Percentiles rank a stretch among this genome's conserved stretches.
phyloP scores from a whole-genome alignment of 495 filamentous ascomycete genomes.

The Lophium mytilinum region DNA sequence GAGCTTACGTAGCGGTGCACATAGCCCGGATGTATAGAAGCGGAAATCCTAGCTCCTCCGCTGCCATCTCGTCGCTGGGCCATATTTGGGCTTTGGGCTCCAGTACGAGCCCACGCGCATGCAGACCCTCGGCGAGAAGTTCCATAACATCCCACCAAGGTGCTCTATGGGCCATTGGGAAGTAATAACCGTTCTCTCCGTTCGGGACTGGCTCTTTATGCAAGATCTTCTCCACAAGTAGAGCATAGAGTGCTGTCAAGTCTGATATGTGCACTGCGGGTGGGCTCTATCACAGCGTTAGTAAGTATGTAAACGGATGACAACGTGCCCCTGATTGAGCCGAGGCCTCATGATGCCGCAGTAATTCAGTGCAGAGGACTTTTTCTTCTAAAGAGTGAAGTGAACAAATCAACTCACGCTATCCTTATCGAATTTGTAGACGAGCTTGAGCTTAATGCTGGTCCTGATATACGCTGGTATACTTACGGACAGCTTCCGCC shows the following conservation, averaged over 20 bases:
- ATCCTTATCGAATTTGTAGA: conserved; percentile 34
- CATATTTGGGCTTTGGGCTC: conserved; percentile 30
- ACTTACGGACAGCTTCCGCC: conserved; percentile 34
- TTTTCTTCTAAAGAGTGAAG: not conserved
- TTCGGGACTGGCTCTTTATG: conserved; percentile 31
- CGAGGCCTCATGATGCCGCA: no score
- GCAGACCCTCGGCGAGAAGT: conserved; percentile 28
- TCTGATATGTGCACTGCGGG: conserved; percentile 33
- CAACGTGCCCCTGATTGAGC: not conserved
- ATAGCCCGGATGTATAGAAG: conserved; percentile 24
- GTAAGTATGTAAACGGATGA: no score
- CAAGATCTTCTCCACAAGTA: conserved; percentile 31
- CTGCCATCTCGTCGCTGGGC: conserved; percentile 33
- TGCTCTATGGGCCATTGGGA: conserved; percentile 30
- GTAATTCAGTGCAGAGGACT: no score
- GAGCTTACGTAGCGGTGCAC: conserved; percentile 24
- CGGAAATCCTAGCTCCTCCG: conserved; percentile 28
- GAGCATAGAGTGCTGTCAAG: conserved; percentile 30
- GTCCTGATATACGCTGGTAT: conserved; percentile 31
- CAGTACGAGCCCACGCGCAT: conserved; percentile 33
- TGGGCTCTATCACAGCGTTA: conserved; percentile 19
- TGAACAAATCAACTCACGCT: conserved; percentile 24
- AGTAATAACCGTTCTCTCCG: conserved; percentile 36
- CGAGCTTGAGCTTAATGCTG: conserved; percentile 31
- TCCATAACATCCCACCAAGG: conserved; percentile 34